Percentiles rank a stretch among this genome's conserved stretches.
Evolutionary conservation across 2,329 filamentous ascomycete species (phyloP).

Genomic region (Simplicillium aogashimaense): DNA sequence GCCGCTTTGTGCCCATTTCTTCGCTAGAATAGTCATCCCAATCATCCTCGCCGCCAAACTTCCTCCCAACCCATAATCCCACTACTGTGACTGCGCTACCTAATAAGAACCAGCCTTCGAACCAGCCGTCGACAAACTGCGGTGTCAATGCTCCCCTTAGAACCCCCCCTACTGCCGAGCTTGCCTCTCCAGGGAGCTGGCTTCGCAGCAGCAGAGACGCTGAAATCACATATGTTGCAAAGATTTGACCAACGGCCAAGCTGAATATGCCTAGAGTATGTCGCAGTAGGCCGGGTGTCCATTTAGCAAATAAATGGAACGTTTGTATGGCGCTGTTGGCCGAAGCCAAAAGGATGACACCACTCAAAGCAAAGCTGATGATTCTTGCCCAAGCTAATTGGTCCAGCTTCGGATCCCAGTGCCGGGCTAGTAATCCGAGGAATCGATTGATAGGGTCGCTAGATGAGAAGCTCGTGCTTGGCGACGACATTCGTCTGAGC

Average conservation of each 20-base stretch:
- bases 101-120: slow-evolving; percentile 75
- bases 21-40: slow-evolving; percentile 53
- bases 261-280: slow-evolving; percentile 71
- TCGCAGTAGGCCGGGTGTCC: slow-evolving; percentile 60
- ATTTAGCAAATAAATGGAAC: slow-evolving; percentile 68
- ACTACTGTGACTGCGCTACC: slow-evolving; percentile 55
- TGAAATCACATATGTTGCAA: slow-evolving; percentile 77
- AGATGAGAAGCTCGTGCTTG: slow-evolving; percentile 46
- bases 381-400: slow-evolving; percentile 75
- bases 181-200: slow-evolving; percentile 68
- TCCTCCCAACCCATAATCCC: slow-evolving; percentile 66
- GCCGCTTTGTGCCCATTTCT: slow-evolving; percentile 64
- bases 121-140: slow-evolving; percentile 61
- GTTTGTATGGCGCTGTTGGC: slow-evolving; percentile 81
- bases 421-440: slow-evolving; percentile 67
- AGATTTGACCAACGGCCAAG: slow-evolving; percentile 69
- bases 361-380: slow-evolving; percentile 75
- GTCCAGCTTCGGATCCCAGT: slow-evolving; percentile 77
- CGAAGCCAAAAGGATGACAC: slow-evolving; percentile 71
- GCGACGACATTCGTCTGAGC: slow-evolving; percentile 41
- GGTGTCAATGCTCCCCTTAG: slow-evolving; percentile 63
- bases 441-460: slow-evolving; percentile 79
- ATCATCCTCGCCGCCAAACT: slow-evolving; percentile 47
- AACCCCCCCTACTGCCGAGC: slow-evolving; percentile 67
- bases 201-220: slow-evolving; percentile 67